Conservation (phyloP, 169 alveolate species). For the Perkinsus olseni region DNA sequence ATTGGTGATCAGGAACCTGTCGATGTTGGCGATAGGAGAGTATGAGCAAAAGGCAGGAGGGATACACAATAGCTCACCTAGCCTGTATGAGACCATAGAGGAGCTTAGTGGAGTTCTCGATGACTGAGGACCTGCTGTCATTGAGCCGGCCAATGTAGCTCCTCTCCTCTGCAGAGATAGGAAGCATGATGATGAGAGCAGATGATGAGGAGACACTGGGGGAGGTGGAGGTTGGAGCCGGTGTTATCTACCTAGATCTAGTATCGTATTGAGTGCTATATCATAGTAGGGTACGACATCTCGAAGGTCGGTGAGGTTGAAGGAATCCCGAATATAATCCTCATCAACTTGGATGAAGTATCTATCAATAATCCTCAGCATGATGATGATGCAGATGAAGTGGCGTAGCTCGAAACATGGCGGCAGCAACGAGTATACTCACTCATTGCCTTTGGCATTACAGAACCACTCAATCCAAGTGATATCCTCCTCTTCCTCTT, state of each 20-base stretch:
- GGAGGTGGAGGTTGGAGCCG: too few relatives aligned
- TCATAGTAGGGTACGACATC: constrained; percentile 21
- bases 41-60: constrained; percentile 5
- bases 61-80: constrained; percentile 20
- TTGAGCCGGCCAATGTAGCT: background rate
- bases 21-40: background rate
- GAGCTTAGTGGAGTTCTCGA: background rate
- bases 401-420: too few relatives aligned
- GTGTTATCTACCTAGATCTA: background rate
- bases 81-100: constrained; percentile 48
- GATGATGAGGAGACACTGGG: too few relatives aligned
- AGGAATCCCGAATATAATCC: constrained; percentile 44
- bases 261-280: constrained; percentile 36
- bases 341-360: constrained; percentile 50
- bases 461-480: constrained; percentile 58
- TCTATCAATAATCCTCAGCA: background rate
- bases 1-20: background rate
- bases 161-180: background rate
- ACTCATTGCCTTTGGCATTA: constrained; percentile 45
- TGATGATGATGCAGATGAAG: too few relatives aligned
- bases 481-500: constrained; percentile 20
- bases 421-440: background rate
- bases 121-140: background rate
- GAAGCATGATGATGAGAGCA: background rate
- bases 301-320: constrained; percentile 36